Percentiles rank a stretch among this genome's conserved stretches.
These are phyloP conservation scores for Phytopythium delawarense DNA, from an alignment of 352 stramenopile species.

Conservation along the genomic window DNA sequence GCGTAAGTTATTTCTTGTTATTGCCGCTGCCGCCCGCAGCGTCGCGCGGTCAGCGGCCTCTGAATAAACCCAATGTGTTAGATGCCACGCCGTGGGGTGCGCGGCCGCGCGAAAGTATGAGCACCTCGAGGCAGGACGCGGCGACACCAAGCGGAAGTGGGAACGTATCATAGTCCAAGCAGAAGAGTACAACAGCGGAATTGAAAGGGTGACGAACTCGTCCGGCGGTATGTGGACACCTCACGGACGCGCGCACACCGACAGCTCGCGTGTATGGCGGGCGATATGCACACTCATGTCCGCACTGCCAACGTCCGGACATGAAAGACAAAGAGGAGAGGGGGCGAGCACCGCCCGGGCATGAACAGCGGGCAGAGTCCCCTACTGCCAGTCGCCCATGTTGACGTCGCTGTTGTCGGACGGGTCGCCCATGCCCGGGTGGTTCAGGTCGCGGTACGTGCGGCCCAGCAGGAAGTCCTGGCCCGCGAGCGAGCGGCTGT, in stretches of 20 bases:
- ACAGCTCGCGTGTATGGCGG: too few relatives aligned
- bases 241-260: too few relatives aligned
- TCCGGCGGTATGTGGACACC: too few relatives aligned
- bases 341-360: too few relatives aligned
- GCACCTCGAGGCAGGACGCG: neutral
- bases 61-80: slow-evolving; percentile 5
- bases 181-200: neutral
- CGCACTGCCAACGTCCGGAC: too few relatives aligned
- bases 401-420: slow-evolving; percentile 44
- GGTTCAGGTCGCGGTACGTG: slow-evolving; percentile 41
- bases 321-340: too few relatives aligned
- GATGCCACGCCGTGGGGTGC: neutral
- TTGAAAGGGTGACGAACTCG: neutral
- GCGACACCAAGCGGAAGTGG: neutral
- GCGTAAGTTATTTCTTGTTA: slow-evolving; percentile 12
- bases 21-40: neutral
- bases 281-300: too few relatives aligned
- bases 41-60: neutral
- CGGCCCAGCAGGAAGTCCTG: slow-evolving; percentile 53
- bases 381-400: slow-evolving; percentile 56
- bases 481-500: slow-evolving; percentile 21
- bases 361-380: too few relatives aligned
- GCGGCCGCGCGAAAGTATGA: neutral
- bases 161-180: neutral
- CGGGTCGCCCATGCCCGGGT: slow-evolving; percentile 42